Base-by-base conservation (phyloP, 352 stramenopile genomes). In the Pythium brassicae region DNA sequence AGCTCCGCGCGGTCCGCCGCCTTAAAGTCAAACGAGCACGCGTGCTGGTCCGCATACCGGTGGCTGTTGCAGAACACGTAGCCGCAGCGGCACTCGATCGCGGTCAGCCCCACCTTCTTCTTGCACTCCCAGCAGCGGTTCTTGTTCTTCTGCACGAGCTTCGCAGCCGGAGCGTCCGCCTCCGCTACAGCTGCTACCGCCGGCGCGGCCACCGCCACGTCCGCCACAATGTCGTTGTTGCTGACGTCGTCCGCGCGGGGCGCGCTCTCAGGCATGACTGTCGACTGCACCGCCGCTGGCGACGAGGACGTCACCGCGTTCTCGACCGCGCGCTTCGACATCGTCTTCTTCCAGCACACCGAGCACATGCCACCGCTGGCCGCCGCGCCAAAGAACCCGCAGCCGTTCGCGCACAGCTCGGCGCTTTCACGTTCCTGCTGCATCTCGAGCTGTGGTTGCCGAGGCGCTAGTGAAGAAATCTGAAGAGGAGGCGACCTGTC, bases 91-190 rank as follows among this genome's bases (percentile, higher is more conserved):
- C 89, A 97, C 63, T 94, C 83, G 55, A 96, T 91, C 20, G 86
- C 89, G 22, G 86, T 95, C 7, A 96, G 72, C 0, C 89, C 87
- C 20, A 96, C 81, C 68, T 96, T 96, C 71, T 96, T 96, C 71
- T 89, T 92, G 77, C 89, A 97, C 56, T 91, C 78, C 75, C 85
- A 96, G 76, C 89, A 97, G 26, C 85, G 80, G 61, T 92, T 93
- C 58, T 89, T 86, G 71, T 96, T 96, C 70, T 91, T 96, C 74
- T 97, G 89, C 46, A 92, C 71, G 23, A 65, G 59, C 48, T 76
- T 80, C 20, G 71, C 68, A 5, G 68, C 58, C 12, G 65, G 50
- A 0, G 48, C 52, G 10, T 57, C 45, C 42, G 70, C 68, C 6
- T 72, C 73, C 32, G 55, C 49, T 0, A 42, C 50, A 9, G 53